Base-by-base conservation (phyloP, 2,329 filamentous ascomycete species). In the Fusarium globosum region DNA sequence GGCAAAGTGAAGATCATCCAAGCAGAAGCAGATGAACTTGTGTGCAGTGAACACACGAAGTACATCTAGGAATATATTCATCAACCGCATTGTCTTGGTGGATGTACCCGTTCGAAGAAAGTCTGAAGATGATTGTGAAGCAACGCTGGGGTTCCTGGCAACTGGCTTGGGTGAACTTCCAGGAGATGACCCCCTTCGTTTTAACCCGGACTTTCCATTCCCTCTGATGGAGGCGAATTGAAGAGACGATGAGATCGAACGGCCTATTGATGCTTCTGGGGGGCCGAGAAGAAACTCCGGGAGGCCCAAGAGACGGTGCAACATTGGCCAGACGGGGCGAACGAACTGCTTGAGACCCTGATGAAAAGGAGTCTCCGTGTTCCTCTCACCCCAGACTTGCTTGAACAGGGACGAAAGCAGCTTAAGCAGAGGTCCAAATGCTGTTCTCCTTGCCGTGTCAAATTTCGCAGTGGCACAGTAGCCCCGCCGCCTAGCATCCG, bases 1-100 rank as follows among this genome's bases (percentile, higher is more conserved):
- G 12, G 95, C 94, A 81, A 94, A 96, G 77, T 98, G 95, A 38
- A 98, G 84, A 81, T 98, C 96, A 78, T 98, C 96, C 35, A 98
- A 83, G 76, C 92, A 95, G 76, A 97, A 91, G 78, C 94, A 97
- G 61, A 97, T 95, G 77, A 97, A 91, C 77, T 95, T 96, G 80
- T 95, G 91, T 26, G 91, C 87, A 1, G 94, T 93, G 62, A 98
- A 91, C 46, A 97, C 89, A 59, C 94, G 90, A 57, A 98, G 82
- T 15, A 97, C 92, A 75, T 98, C 95, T 51, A 97, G 85, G 76
- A 97, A 96, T 3, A 94, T 95, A 78, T 95, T 96, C 87, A 96
- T 93, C 63, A 97, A 88, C 18, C 94, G 91, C 73, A 94, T 92
- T 4, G 87, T 89, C 79, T 91, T 91, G 16, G 88, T 90, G 10